These are phyloP conservation scores for Geranium brycei DNA, from an alignment of 345 rosid genomes.

Conservation along the genomic window DNA sequence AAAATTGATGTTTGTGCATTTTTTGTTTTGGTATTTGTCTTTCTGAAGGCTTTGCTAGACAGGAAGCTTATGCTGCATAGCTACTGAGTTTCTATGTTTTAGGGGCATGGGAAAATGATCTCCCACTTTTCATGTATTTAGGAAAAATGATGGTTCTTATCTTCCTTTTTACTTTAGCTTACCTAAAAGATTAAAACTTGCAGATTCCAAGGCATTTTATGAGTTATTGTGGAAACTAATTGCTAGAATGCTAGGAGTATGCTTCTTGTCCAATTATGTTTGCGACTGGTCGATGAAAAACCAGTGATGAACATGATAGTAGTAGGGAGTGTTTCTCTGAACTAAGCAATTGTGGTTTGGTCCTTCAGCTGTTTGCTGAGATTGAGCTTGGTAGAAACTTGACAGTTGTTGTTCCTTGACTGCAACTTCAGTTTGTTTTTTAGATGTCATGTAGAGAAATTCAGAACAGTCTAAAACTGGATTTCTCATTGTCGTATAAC, in stretches of 20 bases:
- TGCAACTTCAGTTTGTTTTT: background rate
- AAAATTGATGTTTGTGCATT: no score
- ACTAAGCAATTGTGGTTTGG: background rate
- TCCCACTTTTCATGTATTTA: background rate
- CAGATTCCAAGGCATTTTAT: background rate
- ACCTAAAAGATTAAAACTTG: background rate
- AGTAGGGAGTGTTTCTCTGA: no score
- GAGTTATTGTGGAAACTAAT: background rate
- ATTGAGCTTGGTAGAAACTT: background rate
- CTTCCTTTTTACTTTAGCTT: background rate
- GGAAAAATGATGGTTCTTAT: background rate
- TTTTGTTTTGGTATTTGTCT: background rate
- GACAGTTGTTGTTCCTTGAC: background rate
- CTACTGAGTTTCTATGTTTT: no score
- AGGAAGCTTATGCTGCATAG: no score
- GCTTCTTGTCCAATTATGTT: no score
- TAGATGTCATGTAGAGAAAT: background rate
- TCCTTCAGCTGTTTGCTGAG: background rate
- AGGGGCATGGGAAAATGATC: no score
- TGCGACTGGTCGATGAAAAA: no score
- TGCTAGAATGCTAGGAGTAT: no score
- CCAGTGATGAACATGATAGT: no score
- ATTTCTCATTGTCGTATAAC: background rate
- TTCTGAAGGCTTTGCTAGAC: no score
- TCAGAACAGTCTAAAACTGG: background rate